A percentile compares a stretch with the other conserved stretches of the same genome.
phyloP scores from a whole-genome alignment of 768 basidiomycete genomes.

The Auricularia cornea region DNA sequence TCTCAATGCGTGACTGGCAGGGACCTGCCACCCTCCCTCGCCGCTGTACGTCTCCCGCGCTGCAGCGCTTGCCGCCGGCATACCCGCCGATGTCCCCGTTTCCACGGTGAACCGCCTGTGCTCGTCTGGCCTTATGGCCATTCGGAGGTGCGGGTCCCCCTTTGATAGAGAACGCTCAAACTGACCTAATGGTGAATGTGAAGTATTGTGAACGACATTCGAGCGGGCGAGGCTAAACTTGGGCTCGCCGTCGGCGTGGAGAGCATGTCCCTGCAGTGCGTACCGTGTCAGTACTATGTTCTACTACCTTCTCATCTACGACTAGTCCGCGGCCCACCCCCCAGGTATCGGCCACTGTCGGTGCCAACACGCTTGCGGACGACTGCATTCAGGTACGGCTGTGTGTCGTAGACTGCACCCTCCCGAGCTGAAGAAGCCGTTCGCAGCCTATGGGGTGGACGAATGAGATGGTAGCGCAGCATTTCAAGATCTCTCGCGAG shows the following conservation, averaged over 20 bases:
- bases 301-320: not conserved
- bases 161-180: not conserved
- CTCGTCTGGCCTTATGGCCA: slow-evolving; percentile 90
- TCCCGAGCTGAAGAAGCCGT: not conserved
- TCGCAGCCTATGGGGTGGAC: slow-evolving; percentile 89
- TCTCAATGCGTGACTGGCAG: slow-evolving; percentile 29
- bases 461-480: slow-evolving; percentile 73
- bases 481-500: slow-evolving; percentile 64
- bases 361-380: slow-evolving; percentile 51
- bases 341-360: slow-evolving; percentile 49
- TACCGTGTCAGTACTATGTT: slow-evolving; percentile 10
- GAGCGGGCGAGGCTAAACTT: slow-evolving; percentile 72
- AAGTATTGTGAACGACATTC: slow-evolving; percentile 78
- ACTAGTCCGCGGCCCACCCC: slow-evolving; percentile 68
- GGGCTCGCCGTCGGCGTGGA: slow-evolving; percentile 81
- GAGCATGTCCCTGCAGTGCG: slow-evolving; percentile 74
- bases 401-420: not conserved
- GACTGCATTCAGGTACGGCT: slow-evolving; percentile 62
- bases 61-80: slow-evolving; percentile 80
- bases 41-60: slow-evolving; percentile 78
- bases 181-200: no score
- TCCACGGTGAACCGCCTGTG: slow-evolving; percentile 90
- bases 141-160: slow-evolving; percentile 36
- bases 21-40: slow-evolving; percentile 76
- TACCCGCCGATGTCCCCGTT: slow-evolving; percentile 80